Percentiles rank a stretch among this genome's conserved stretches.
Evolutionary conservation across 208 protist genomes (phyloP).

Genomic region (Novymonas esmeraldas): DNA sequence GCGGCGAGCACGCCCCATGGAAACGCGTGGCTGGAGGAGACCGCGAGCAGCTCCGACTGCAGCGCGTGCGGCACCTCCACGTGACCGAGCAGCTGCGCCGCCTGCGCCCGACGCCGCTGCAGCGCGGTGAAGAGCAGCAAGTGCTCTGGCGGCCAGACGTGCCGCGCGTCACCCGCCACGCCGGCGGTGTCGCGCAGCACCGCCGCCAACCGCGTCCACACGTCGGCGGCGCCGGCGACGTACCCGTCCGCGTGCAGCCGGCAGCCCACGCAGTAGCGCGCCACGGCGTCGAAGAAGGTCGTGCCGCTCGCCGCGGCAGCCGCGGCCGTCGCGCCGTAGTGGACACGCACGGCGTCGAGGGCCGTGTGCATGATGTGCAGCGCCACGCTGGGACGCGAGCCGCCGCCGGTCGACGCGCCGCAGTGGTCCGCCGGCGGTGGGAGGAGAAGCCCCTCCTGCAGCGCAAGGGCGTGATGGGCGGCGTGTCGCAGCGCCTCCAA

Average conservation of each 20-base stretch:
- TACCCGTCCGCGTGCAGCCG: conserved; percentile 49
- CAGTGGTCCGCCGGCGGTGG: no score
- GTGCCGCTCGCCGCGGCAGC: conserved; percentile 28
- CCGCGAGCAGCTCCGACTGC: conserved; percentile 28
- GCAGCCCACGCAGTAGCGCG: conserved; percentile 53
- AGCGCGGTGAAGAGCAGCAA: conserved; percentile 64
- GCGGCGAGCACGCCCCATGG: conserved; percentile 65
- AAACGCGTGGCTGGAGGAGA: conserved; percentile 58
- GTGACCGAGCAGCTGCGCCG: conserved; percentile 64
- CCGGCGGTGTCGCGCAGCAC: conserved; percentile 14
- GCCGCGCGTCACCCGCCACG: not conserved
- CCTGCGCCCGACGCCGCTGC: conserved; percentile 58
- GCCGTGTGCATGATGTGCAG: conserved; percentile 40
- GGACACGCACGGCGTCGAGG: conserved; percentile 32
- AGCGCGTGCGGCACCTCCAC: conserved; percentile 28
- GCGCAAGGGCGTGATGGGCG: conserved; percentile 51
- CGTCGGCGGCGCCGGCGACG: conserved; percentile 60
- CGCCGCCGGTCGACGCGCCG: not conserved
- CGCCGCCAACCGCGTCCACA: conserved; percentile 42
- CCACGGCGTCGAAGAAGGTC: conserved; percentile 57
- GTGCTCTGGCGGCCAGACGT: conserved; percentile 75
- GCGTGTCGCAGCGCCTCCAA: conserved; percentile 50
- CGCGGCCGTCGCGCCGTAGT: conserved; percentile 47
- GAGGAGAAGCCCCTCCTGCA: conserved; percentile 50
- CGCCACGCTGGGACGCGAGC: not conserved